phyloP scores from a whole-genome alignment of 345 rosid species.

The Lepidium aucheri region DNA sequence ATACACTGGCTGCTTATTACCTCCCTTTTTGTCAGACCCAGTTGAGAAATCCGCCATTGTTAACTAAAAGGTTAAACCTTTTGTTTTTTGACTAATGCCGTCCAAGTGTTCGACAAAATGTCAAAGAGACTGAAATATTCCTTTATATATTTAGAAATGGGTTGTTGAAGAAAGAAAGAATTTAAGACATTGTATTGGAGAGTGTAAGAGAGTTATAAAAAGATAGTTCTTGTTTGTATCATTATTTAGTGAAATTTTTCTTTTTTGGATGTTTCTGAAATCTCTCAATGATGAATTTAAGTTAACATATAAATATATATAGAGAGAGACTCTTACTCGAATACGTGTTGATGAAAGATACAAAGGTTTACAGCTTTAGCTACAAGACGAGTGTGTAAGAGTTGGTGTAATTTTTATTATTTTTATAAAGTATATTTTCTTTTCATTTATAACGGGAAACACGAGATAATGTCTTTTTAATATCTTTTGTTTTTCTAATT shows the following conservation, averaged over 20 bases:
- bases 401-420: slow-evolving; percentile 7
- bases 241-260: slow-evolving; percentile 1
- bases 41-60: slow-evolving; percentile 12
- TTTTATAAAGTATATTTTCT: not conserved
- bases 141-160: not conserved
- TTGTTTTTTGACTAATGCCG: not conserved
- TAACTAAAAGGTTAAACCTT: not conserved
- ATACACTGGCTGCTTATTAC: slow-evolving; percentile 50
- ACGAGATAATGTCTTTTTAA: not conserved
- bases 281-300: not conserved
- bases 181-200: not conserved
- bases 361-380: not conserved
- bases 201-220: slow-evolving; percentile 2
- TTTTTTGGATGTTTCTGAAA: slow-evolving; percentile 17
- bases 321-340: not conserved
- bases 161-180: not conserved
- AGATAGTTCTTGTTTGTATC: slow-evolving; percentile 22
- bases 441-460: slow-evolving; percentile 15
- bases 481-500: not conserved
- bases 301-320: not conserved
- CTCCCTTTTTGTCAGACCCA: slow-evolving; percentile 4
- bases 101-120: slow-evolving; percentile 8
- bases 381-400: not conserved
- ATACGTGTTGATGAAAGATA: slow-evolving; percentile 3
- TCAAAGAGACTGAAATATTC: not conserved